Conservation (phyloP, 345 rosid species). For the Acer campestre region DNA sequence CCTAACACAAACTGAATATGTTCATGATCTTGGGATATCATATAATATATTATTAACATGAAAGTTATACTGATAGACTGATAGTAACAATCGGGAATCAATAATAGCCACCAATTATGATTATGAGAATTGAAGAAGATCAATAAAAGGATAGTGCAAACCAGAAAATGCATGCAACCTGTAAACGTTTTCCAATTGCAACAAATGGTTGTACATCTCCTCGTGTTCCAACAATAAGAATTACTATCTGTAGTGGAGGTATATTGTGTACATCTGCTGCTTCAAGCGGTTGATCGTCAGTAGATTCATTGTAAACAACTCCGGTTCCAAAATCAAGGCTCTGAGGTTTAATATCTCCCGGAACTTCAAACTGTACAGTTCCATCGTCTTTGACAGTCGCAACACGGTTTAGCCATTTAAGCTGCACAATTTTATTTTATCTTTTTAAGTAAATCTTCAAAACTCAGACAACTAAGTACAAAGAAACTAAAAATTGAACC, state of each 20-base stretch:
- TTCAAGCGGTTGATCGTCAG: constrained; percentile 33
- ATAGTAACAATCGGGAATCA: too few relatives aligned
- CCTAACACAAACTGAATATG: too few relatives aligned
- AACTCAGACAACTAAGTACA: not conserved
- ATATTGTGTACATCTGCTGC: constrained; percentile 22
- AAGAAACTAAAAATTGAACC: not conserved
- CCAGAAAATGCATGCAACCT: constrained; percentile 34
- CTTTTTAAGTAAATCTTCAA: not conserved
- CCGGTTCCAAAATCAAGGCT: constrained; percentile 33
- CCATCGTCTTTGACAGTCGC: constrained; percentile 51
- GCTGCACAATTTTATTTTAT: constrained; percentile 33
- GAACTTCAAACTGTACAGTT: constrained; percentile 56
- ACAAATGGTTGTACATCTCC: constrained; percentile 76
- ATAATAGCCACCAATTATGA: not conserved
- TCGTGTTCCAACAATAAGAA: constrained; percentile 68
- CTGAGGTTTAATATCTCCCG: constrained; percentile 36
- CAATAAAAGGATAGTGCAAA: not conserved
- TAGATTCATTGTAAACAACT: constrained; percentile 26
- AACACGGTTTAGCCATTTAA: constrained; percentile 46
- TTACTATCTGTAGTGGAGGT: constrained; percentile 57
- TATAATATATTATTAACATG: too few relatives aligned
- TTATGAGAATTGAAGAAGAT: not conserved
- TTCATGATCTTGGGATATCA: too few relatives aligned
- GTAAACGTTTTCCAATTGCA: constrained; percentile 64
- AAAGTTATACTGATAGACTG: too few relatives aligned